phyloP scores from a whole-genome alignment of 495 filamentous ascomycete genomes.

The Podospora sp. region DNA sequence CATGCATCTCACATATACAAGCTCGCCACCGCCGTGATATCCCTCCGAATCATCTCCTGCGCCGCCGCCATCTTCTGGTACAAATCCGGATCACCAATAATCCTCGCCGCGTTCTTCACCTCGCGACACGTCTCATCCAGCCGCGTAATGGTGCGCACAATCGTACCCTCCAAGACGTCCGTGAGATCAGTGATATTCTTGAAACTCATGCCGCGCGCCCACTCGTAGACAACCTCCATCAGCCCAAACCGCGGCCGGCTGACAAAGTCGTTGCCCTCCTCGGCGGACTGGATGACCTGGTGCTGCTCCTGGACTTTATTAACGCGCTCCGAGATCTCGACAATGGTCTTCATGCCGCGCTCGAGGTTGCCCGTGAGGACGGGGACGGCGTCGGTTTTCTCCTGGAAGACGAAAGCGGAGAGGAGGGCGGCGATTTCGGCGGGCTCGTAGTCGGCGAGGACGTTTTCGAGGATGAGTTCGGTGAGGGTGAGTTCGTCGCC shows the following conservation, averaged over 20 bases:
- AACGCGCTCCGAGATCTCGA: constrained; percentile 85
- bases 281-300: constrained; percentile 86
- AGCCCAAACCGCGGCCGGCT: constrained; percentile 85
- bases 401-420: constrained; percentile 97
- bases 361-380: constrained; percentile 84
- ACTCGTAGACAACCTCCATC: constrained; percentile 97
- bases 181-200: constrained; percentile 96
- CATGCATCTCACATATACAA: constrained; percentile 66
- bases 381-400: constrained; percentile 85
- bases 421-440: constrained; percentile 95
- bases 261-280: constrained; percentile 90
- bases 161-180: constrained; percentile 94
- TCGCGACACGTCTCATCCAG: constrained; percentile 96
- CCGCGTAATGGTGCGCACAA: constrained; percentile 88
- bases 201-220: constrained; percentile 97
- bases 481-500: constrained; percentile 97
- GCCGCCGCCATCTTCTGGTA: constrained; percentile 95
- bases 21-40: constrained; percentile 87
- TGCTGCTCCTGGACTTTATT: constrained; percentile 82
- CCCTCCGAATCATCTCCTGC: constrained; percentile 95
- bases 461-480: constrained; percentile 93
- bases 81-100: constrained; percentile 92
- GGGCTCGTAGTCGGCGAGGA: constrained; percentile 90
- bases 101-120: constrained; percentile 93
- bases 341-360: constrained; percentile 80